These are phyloP conservation scores for Emericellopsis atlantica DNA, from an alignment of 2,329 filamentous ascomycete species.

Conservation along the genomic window DNA sequence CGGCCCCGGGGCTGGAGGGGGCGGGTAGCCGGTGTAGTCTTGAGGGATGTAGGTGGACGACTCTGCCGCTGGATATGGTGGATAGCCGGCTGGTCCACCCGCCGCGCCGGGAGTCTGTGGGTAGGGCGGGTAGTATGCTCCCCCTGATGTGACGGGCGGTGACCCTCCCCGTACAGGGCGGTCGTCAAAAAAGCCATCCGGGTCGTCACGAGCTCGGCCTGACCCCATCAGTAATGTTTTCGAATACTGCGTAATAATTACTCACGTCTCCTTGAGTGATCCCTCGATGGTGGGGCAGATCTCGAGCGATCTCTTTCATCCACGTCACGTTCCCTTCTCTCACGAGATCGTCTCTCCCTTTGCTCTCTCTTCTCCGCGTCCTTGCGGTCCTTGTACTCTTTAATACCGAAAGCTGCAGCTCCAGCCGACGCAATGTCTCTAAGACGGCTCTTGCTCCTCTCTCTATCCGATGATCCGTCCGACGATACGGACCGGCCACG, in stretches of 20 bases:
- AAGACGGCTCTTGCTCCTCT: constrained; percentile 41
- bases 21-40: constrained; percentile 26
- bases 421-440: constrained; percentile 44
- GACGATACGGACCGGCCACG: constrained; percentile 22
- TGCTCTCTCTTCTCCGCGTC: constrained; percentile 11
- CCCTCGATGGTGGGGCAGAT: constrained; percentile 7
- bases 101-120: constrained; percentile 14
- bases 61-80: too few species aligned
- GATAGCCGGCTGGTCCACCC: constrained; percentile 11
- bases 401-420: constrained; percentile 50
- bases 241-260: not conserved
- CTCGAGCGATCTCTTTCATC: not conserved
- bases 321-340: constrained; percentile 2
- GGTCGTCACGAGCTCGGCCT: constrained; percentile 23
- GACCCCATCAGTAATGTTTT: constrained; percentile 6
- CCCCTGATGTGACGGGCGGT: constrained; percentile 37
- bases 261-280: constrained; percentile 3
- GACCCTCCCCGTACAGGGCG: constrained; percentile 23
- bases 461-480: constrained; percentile 19
- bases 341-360: constrained; percentile 3
- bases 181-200: constrained; percentile 21
- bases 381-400: constrained; percentile 41
- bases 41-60: constrained; percentile 22
- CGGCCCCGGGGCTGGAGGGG: constrained; percentile 14
- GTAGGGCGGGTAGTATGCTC: constrained; percentile 32